phyloP scores from a whole-genome alignment of 176 grass and related monocot species.

The Oryza meridionalis region DNA sequence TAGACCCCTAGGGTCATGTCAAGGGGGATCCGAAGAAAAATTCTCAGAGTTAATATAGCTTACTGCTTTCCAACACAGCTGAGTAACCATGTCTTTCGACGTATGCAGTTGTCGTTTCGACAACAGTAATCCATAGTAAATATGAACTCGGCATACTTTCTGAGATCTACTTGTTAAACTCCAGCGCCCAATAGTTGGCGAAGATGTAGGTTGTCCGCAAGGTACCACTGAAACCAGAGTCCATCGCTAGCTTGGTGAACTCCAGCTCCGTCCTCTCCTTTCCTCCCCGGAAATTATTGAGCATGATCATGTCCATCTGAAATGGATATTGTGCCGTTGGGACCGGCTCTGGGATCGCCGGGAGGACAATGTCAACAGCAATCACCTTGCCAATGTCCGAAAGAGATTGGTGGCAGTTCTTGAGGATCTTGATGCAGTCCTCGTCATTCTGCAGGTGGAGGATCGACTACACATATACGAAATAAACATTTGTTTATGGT shows the following conservation, averaged over 20 bases:
- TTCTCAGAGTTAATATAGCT: too few relatives aligned
- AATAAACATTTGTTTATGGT: not conserved
- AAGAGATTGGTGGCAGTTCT: slow-evolving; percentile 5
- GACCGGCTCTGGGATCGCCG: not conserved
- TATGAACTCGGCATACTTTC: too few relatives aligned
- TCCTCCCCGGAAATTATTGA: not conserved
- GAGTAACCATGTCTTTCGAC: too few relatives aligned
- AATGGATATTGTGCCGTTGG: not conserved
- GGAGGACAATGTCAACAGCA: not conserved
- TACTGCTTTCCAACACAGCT: too few relatives aligned
- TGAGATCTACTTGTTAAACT: not conserved
- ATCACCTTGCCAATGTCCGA: not conserved
- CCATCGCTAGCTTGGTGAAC: not conserved
- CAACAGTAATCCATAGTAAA: too few relatives aligned
- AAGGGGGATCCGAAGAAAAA: too few relatives aligned
- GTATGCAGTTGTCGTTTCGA: too few relatives aligned
- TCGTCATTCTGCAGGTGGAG: slow-evolving; percentile 39
- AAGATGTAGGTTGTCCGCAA: not conserved
- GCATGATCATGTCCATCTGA: not conserved
- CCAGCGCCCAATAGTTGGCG: not conserved
- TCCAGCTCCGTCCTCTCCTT: slow-evolving; percentile 1
- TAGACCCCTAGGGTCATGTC: too few relatives aligned
- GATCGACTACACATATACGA: slow-evolving; percentile 27
- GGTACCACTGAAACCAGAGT: not conserved
- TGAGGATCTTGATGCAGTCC: slow-evolving; percentile 30